Evolutionary conservation across 139 green algal genomes (phyloP), one percentile per base, ranked within the genome.

Genomic region (Chlorella ohadii): DNA sequence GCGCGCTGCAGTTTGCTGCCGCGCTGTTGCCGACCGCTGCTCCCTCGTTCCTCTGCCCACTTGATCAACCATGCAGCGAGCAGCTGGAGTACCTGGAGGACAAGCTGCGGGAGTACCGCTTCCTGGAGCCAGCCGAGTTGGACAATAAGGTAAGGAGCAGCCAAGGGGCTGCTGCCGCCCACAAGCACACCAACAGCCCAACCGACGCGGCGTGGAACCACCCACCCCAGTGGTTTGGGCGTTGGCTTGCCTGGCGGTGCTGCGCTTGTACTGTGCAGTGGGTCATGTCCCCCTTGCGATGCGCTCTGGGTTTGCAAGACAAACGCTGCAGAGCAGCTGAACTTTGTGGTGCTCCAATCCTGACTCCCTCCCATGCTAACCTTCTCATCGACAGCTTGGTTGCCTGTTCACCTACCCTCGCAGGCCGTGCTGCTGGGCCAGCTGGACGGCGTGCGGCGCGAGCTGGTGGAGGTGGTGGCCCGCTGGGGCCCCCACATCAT

Each of bases 141-240:
- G 90, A 93, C 4, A 86, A 93, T 41, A 91, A 89, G 84, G 89
- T 88, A n/a, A n/a, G n/a, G n/a, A n/a, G n/a, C n/a, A n/a, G n/a
- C n/a, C n/a, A n/a, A n/a, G n/a, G 51, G 20, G 51, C 44, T 63
- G 20, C 13, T 39, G n/a, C n/a, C n/a, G n/a, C n/a, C n/a, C n/a
- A n/a, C n/a, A n/a, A n/a, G n/a, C n/a, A n/a, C n/a, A n/a, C n/a
- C n/a, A n/a, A n/a, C n/a, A n/a, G n/a, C n/a, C n/a, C n/a, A n/a
- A n/a, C n/a, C n/a, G n/a, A n/a, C n/a, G n/a, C n/a, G n/a, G n/a
- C n/a, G n/a, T n/a, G n/a, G n/a, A n/a, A n/a, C n/a, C n/a, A n/a
- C n/a, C n/a, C n/a, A n/a, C n/a, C n/a, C n/a, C n/a, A n/a, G n/a
- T n/a, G n/a, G n/a, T n/a, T n/a, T n/a, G n/a, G n/a, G n/a, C n/a